Conservation (phyloP, 208 protist genomes). For the Naegleria gruberi region DNA sequence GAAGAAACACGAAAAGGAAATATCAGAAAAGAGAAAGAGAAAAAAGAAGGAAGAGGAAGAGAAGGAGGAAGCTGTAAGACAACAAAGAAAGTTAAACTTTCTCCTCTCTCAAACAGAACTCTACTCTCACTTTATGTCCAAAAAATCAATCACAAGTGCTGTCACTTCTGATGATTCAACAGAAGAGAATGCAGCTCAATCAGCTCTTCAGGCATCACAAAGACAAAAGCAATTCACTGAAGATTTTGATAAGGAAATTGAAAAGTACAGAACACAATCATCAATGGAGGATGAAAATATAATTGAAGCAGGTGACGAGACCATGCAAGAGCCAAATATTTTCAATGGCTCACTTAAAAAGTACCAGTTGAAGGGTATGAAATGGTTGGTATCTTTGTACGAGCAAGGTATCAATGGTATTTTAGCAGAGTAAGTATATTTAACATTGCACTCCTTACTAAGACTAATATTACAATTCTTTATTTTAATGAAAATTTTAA, state of each 20-base stretch:
- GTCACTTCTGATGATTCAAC: not conserved
- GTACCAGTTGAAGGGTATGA: constrained; percentile 96
- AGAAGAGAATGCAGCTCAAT: not conserved
- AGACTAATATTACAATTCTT: no score
- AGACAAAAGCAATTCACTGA: not conserved
- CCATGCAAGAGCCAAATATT: not conserved
- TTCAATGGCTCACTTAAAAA: constrained; percentile 67
- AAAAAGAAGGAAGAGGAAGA: not conserved
- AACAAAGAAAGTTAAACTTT: constrained; percentile 26
- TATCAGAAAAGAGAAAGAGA: not conserved
- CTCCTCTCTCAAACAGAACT: constrained; percentile 23
- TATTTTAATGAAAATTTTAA: not conserved
- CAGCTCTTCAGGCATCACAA: not conserved
- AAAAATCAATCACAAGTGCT: not conserved
- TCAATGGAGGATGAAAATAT: not conserved
- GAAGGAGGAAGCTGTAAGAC: not conserved
- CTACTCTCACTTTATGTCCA: constrained; percentile 23
- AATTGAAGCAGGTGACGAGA: not conserved
- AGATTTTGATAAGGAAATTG: not conserved
- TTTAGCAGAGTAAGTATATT: constrained; percentile 94
- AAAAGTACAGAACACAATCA: not conserved
- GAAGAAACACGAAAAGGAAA: constrained; percentile 12
- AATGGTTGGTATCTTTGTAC: constrained; percentile 93
- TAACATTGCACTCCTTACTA: no score
- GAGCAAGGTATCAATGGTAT: constrained; percentile 95